These are phyloP conservation scores for Pseudogymnoascus sp. DNA, from an alignment of 2,329 filamentous ascomycete species.

Conservation along the genomic window DNA sequence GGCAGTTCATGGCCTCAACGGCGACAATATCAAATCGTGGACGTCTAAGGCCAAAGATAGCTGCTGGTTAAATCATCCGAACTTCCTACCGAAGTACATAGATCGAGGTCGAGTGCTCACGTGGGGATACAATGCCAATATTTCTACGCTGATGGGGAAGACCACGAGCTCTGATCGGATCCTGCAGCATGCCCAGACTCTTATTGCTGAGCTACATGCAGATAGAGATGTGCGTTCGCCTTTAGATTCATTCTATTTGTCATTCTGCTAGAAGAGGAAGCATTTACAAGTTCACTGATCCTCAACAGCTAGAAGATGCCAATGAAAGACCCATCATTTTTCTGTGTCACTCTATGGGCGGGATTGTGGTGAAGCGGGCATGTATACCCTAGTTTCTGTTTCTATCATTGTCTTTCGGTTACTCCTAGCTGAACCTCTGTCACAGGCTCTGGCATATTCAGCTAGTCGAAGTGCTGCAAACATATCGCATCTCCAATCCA, in stretches of 20 bases:
- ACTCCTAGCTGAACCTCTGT: neutral
- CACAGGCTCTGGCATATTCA: slow-evolving; percentile 30
- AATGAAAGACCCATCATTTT: slow-evolving; percentile 31
- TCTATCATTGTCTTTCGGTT: neutral
- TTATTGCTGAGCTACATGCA: slow-evolving; percentile 27
- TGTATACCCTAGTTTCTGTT: slow-evolving; percentile 4
- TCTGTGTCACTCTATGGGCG: slow-evolving; percentile 33
- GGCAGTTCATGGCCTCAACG: slow-evolving; percentile 36
- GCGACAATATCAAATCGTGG: slow-evolving; percentile 32
- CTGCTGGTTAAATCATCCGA: slow-evolving; percentile 28
- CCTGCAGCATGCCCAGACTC: slow-evolving; percentile 23
- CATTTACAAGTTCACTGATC: neutral
- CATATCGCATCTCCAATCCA: slow-evolving; percentile 28
- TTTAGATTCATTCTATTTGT: neutral
- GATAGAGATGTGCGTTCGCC: slow-evolving; percentile 19
- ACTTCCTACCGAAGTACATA: slow-evolving; percentile 29
- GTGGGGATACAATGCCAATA: slow-evolving; percentile 28
- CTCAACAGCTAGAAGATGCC: slow-evolving; percentile 24
- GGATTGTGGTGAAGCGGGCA: slow-evolving; percentile 33
- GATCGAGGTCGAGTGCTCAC: slow-evolving; percentile 24
- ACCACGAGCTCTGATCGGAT: slow-evolving; percentile 17
- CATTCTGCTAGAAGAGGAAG: neutral
- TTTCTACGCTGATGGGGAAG: slow-evolving; percentile 11
- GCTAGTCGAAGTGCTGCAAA: slow-evolving; percentile 17
- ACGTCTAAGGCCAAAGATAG: slow-evolving; percentile 24